phyloP scores from a whole-genome alignment of 441 rosid species.

The Sinapis alba region DNA sequence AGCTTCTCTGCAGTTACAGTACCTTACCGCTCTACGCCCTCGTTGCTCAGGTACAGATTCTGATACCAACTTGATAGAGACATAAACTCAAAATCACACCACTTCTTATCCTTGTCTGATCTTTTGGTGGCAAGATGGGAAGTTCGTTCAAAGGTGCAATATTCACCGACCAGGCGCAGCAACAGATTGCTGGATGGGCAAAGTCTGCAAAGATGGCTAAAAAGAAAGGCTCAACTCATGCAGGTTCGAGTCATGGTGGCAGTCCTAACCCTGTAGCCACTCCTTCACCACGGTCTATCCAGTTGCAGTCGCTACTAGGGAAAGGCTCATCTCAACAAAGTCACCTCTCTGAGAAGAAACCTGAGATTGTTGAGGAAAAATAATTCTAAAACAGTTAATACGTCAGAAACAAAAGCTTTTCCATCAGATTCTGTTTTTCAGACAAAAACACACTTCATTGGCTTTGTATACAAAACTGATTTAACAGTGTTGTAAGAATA shows the following conservation, averaged over 20 bases:
- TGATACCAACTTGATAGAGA: not conserved
- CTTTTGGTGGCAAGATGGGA: slow-evolving; percentile 69
- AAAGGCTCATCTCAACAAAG: slow-evolving; percentile 24
- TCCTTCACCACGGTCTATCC: slow-evolving; percentile 20
- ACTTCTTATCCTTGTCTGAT: slow-evolving; percentile 2
- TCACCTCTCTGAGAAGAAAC: not conserved
- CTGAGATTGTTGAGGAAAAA: slow-evolving; percentile 19
- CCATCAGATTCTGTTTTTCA: not conserved
- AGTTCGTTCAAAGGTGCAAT: slow-evolving; percentile 71
- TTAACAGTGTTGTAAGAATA: not conserved
- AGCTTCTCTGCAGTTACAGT: slow-evolving; percentile 93
- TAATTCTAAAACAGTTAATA: not conserved
- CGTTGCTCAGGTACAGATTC: slow-evolving; percentile 67
- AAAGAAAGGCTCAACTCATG: slow-evolving; percentile 36
- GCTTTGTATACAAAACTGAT: not conserved
- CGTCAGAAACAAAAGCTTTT: not conserved
- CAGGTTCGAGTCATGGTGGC: slow-evolving; percentile 24
- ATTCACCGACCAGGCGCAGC: slow-evolving; percentile 71
- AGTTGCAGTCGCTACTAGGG: slow-evolving; percentile 26
- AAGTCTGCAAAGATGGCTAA: slow-evolving; percentile 29
- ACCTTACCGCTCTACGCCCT: slow-evolving; percentile 90
- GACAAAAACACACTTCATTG: not conserved
- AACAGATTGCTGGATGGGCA: slow-evolving; percentile 64
- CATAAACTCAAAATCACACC: not conserved
- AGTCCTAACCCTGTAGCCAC: slow-evolving; percentile 5